Evolutionary conservation across 345 rosid species (phyloP), one percentile per base, ranked within the genome.

Genomic region (Mallotus nudiflorus): DNA sequence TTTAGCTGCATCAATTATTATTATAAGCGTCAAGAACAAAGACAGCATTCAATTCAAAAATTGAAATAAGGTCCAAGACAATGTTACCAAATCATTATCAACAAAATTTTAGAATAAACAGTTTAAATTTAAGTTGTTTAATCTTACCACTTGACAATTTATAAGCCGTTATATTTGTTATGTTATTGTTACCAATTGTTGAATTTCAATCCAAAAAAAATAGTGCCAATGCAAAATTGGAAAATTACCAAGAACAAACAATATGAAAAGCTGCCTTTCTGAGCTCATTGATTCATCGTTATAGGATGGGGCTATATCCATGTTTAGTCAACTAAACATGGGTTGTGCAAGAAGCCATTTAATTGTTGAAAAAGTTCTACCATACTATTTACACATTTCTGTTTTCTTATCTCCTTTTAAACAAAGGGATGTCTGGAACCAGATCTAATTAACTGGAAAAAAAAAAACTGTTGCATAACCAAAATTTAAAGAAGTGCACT

Each of bases 11-110:
- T 22, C 18, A 50, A 50, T 57, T n/a, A 22, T 22, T 10, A 45
- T 71, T 57, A n/a, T n/a, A 9, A 50, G 46, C 12, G 44, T 58
- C 11, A 1, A 67, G 59, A 67, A 75, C 60, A 33, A 45, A 72
- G 51, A 48, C 15, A 67, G 44, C 27, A 20, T 13, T 42, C 27
- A 68, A 49, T 35, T 52, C 19, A 69, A 56, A 37, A 65, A 72
- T 54, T 37, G 57, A 66, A 60, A 63, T 18, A 28, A 67, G 16
- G 45, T 54, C 27, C 39, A 62, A 53, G 62, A 28, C 59, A 62
- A 49, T 20, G 65, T 63, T 56, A 67, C 10, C 37, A 28, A 58
- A 70, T 2, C 3, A 33, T 33, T 33, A 6, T 54, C 58, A 22
- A 54, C n/a, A 54, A 25, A 25, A 16, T 54, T 7, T n/a, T n/a